These are phyloP conservation scores for Schizonepeta tenuifolia DNA, from an alignment of 257 asterid species.

Conservation along the genomic window DNA sequence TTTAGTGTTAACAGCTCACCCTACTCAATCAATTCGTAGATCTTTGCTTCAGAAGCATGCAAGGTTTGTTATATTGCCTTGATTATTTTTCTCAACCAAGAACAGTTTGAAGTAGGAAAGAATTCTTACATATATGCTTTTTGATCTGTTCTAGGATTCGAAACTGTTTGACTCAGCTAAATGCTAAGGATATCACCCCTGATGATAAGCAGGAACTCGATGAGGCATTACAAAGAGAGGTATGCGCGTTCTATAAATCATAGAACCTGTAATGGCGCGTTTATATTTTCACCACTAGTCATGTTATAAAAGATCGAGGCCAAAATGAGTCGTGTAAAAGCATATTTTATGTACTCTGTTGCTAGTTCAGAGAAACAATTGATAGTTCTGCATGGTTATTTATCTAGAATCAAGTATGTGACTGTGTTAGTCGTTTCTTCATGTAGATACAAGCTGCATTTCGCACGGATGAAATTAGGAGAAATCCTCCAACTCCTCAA, in stretches of 20 bases:
- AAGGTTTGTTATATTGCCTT: slow-evolving; percentile 47
- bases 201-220: slow-evolving; percentile 91
- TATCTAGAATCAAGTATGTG: background rate
- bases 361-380: too few relatives aligned
- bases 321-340: background rate
- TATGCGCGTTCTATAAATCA: slow-evolving; percentile 23
- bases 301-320: too few relatives aligned
- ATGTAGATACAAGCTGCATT: slow-evolving; percentile 89
- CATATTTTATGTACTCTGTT: too few relatives aligned
- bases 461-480: slow-evolving; percentile 90
- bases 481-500: slow-evolving; percentile 92
- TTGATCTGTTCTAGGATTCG: slow-evolving; percentile 56
- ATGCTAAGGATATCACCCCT: slow-evolving; percentile 80
- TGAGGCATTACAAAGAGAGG: slow-evolving; percentile 92
- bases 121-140: background rate
- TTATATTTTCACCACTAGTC: too few relatives aligned
- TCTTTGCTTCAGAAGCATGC: slow-evolving; percentile 93
- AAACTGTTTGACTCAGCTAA: slow-evolving; percentile 66
- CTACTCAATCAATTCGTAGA: slow-evolving; percentile 89
- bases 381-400: background rate
- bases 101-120: background rate
- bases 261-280: too few relatives aligned
- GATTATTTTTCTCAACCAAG: too few relatives aligned
- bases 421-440: background rate
- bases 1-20: slow-evolving; percentile 83